These are phyloP conservation scores for Phellopilus nigrolimitatus DNA, from an alignment of 1,284 basidiomycete genomes.

Conservation along the genomic window DNA sequence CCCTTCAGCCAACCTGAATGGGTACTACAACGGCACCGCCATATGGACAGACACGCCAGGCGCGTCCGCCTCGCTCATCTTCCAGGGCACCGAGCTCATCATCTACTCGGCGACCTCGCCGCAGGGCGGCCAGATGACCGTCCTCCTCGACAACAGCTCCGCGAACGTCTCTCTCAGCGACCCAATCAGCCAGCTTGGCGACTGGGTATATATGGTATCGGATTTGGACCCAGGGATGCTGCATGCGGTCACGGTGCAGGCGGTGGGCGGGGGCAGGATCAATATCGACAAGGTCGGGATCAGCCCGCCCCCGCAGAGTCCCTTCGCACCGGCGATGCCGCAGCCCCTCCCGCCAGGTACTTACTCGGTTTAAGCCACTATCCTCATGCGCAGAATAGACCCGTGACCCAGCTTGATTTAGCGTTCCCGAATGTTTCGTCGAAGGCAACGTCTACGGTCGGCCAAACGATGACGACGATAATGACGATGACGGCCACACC, in stretches of 20 bases:
- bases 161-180: background rate
- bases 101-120: conserved; percentile 12
- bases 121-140: conserved; percentile 9
- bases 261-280: conserved; percentile 4
- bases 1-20: background rate
- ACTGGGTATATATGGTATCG: background rate
- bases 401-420: background rate
- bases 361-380: background rate
- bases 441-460: background rate
- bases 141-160: conserved; percentile 1
- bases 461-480: background rate
- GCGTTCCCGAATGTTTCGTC: background rate
- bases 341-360: conserved; percentile 10
- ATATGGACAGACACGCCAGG: conserved; percentile 11
- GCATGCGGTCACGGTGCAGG: conserved; percentile 13
- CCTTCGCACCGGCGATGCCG: conserved; percentile 11
- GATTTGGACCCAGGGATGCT: conserved; percentile 2
- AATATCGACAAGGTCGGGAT: conserved; percentile 17
- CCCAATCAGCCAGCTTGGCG: background rate
- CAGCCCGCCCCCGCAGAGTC: background rate
- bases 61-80: conserved; percentile 9
- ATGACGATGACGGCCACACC: background rate
- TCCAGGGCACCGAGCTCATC: conserved; percentile 9
- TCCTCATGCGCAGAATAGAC: background rate
- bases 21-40: background rate